Percentiles rank a stretch among this genome's conserved stretches.
phyloP scores from a whole-genome alignment of 352 stramenopile species.

The Phytopythium delawarense region DNA sequence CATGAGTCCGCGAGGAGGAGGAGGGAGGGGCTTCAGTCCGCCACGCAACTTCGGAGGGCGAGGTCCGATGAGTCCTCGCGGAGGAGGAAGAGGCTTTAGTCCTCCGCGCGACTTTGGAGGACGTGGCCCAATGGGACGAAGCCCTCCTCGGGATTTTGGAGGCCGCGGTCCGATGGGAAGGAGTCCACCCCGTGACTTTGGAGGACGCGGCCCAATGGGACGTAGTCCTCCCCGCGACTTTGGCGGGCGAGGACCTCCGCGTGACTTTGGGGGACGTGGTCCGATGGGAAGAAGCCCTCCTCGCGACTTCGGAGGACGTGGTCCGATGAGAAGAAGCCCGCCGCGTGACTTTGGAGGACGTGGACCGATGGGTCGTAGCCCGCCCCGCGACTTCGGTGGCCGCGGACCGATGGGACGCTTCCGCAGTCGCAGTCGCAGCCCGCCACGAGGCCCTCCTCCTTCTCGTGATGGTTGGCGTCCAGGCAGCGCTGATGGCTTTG shows the following conservation, averaged over 20 bases:
- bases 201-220: slow-evolving; percentile 13
- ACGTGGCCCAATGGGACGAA: slow-evolving; percentile 7
- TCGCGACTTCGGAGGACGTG: not conserved
- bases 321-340: slow-evolving; percentile 10
- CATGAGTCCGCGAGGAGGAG: slow-evolving; percentile 2
- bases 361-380: not conserved
- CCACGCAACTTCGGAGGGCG: slow-evolving; percentile 10
- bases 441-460: not conserved
- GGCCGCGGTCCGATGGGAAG: slow-evolving; percentile 13
- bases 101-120: slow-evolving; percentile 13
- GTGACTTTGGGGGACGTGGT: slow-evolving; percentile 16
- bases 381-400: not conserved
- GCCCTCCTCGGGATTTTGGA: slow-evolving; percentile 9
- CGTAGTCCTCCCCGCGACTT: slow-evolving; percentile 18
- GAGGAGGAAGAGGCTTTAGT: slow-evolving; percentile 1
- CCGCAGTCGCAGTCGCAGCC: slow-evolving; percentile 11
- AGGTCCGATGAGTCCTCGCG: slow-evolving; percentile 6
- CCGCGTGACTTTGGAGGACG: not conserved
- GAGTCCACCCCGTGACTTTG: slow-evolving; percentile 18
- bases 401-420: not conserved
- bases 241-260: slow-evolving; percentile 12
- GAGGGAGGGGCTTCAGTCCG: slow-evolving; percentile 9
- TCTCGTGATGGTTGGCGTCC: slow-evolving; percentile 2
- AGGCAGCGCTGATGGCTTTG: slow-evolving; percentile 8
- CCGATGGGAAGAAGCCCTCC: slow-evolving; percentile 4